Evolutionary conservation across 2,329 filamentous ascomycete genomes (phyloP).

Genomic region (Endothia cerciana): DNA sequence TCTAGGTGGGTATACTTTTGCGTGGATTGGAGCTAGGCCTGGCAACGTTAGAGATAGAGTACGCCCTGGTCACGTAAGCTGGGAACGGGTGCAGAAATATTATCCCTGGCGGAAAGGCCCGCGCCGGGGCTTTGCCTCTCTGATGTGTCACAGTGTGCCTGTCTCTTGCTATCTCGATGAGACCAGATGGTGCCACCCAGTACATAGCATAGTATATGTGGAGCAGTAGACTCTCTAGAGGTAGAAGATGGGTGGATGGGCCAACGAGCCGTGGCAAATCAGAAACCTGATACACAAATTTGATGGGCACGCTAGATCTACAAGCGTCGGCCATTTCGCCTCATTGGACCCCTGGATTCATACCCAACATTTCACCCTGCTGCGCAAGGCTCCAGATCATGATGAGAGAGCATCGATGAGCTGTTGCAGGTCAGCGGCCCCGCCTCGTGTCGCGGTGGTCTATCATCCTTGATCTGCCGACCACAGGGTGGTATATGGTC

Average conservation of each 20-base stretch:
- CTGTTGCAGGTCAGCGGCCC: not conserved
- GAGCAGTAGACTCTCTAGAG: not conserved
- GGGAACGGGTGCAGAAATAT: no score
- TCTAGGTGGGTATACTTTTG: no score
- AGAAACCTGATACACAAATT: not conserved
- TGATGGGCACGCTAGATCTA: not conserved
- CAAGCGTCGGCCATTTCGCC: not conserved
- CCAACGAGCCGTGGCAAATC: not conserved
- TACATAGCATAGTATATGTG: not conserved
- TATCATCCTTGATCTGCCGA: not conserved
- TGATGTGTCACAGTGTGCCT: not conserved
- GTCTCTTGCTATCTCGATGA: not conserved
- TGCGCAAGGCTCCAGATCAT: not conserved
- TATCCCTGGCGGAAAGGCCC: conserved; percentile 1
- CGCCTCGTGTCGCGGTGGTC: not conserved
- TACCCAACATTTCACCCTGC: not conserved
- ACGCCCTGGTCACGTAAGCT: no score
- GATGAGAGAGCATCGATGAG: not conserved
- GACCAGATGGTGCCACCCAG: no score
- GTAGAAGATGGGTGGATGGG: not conserved
- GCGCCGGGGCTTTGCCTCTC: not conserved
- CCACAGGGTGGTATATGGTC: not conserved
- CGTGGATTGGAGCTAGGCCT: no score
- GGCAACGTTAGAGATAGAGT: no score
- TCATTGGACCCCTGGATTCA: not conserved